Evolutionary conservation across 257 asterid species (phyloP).

Genomic region (Coffea canephora): DNA sequence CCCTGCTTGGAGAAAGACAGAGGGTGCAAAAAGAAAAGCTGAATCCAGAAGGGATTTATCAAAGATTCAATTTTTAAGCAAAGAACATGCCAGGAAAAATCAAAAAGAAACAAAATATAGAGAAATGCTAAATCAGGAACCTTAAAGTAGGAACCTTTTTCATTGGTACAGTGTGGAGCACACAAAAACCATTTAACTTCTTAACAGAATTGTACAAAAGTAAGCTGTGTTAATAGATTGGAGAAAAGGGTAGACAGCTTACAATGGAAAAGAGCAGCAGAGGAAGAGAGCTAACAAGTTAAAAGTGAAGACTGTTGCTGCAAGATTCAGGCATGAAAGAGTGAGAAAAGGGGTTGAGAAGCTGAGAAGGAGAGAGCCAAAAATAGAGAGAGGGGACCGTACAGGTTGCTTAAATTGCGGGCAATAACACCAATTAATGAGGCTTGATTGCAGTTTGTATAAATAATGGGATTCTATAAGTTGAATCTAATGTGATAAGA

Average conservation of each 20-base stretch:
- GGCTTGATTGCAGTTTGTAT: background rate
- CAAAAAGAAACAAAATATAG: background rate
- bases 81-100: constrained; percentile 11
- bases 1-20: background rate
- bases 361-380: background rate
- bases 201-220: too few species aligned
- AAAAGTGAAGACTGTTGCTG: background rate
- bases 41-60: constrained; percentile 23
- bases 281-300: background rate
- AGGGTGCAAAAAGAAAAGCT: background rate
- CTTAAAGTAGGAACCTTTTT: background rate
- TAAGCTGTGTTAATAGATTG: background rate
- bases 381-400: constrained; percentile 13
- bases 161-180: too few species aligned
- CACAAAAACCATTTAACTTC: background rate
- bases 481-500: background rate
- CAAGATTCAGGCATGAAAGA: constrained; percentile 23
- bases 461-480: background rate
- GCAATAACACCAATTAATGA: constrained; percentile 3
- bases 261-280: background rate
- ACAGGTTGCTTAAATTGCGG: constrained; percentile 27
- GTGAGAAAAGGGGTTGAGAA: constrained; percentile 6
- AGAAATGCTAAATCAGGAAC: background rate
- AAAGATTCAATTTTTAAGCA: constrained; percentile 38
- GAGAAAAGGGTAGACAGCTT: background rate